These are phyloP conservation scores for Didymella exigua DNA, from an alignment of 2,329 filamentous ascomycete species.

Conservation along the genomic window DNA sequence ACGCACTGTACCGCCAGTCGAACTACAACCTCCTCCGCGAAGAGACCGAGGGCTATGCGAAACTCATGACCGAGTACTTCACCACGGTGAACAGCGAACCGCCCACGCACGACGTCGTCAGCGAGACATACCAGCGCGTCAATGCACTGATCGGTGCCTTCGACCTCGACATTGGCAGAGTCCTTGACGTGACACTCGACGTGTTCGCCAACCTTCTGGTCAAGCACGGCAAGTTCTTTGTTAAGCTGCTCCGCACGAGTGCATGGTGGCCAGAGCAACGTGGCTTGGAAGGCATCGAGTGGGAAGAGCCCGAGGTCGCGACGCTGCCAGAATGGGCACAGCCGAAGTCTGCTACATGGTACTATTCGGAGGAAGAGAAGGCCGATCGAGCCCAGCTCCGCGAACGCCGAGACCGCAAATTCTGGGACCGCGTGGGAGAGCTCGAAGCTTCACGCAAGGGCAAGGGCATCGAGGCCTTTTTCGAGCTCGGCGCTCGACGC, in stretches of 20 bases:
- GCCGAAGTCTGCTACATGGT: slow-evolving; percentile 70
- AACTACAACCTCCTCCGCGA: slow-evolving; percentile 96
- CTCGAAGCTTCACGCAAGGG: slow-evolving; percentile 44
- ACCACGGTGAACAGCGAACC: slow-evolving; percentile 78
- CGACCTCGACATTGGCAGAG: slow-evolving; percentile 92
- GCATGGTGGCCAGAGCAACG: slow-evolving; percentile 91
- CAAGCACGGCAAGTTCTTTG: slow-evolving; percentile 91
- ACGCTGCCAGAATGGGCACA: slow-evolving; percentile 86
- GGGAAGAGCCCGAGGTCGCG: slow-evolving; percentile 58
- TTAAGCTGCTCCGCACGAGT: slow-evolving; percentile 87
- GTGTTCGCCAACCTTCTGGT: slow-evolving; percentile 93
- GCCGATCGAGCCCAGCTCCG: slow-evolving; percentile 62
- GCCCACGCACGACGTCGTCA: slow-evolving; percentile 75
- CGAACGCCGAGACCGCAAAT: slow-evolving; percentile 70
- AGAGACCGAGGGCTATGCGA: slow-evolving; percentile 95
- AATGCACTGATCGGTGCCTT: slow-evolving; percentile 97
- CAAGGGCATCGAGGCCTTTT: slow-evolving; percentile 80
- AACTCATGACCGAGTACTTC: slow-evolving; percentile 94
- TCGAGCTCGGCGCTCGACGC: slow-evolving; percentile 79
- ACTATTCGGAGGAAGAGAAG: slow-evolving; percentile 71
- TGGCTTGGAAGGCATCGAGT: slow-evolving; percentile 57
- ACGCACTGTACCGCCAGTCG: slow-evolving; percentile 90
- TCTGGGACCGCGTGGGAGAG: slow-evolving; percentile 81
- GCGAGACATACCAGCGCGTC: slow-evolving; percentile 86
- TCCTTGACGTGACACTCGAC: slow-evolving; percentile 91